Evolutionary conservation across 164 flowering plant species (phyloP).

Genomic region (Macadamia tetraphylla): DNA sequence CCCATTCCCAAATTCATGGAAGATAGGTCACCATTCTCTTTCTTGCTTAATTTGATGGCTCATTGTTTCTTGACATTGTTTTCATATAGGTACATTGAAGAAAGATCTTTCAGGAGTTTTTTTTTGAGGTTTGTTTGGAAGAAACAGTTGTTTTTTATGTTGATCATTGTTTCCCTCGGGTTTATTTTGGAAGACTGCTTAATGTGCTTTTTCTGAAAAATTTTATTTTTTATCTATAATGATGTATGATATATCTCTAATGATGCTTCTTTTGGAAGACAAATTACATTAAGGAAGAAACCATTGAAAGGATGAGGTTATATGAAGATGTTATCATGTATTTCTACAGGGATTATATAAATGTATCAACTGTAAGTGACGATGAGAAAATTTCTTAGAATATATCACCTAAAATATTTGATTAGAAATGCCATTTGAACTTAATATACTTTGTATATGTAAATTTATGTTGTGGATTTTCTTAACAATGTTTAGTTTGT

Average conservation of each 20-base stretch:
- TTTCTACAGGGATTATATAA: slow-evolving; percentile 87
- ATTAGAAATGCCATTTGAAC: no score
- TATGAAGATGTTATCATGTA: slow-evolving; percentile 93
- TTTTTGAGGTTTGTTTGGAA: slow-evolving; percentile 93
- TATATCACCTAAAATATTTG: background rate
- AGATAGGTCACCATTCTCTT: no score
- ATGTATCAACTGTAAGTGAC: slow-evolving; percentile 61
- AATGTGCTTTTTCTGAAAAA: background rate
- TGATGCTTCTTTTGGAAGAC: slow-evolving; percentile 37
- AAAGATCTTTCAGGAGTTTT: slow-evolving; percentile 87
- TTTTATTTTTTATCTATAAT: background rate
- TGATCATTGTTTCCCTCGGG: slow-evolving; percentile 92
- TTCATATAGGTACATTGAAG: slow-evolving; percentile 75
- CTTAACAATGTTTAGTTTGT: background rate
- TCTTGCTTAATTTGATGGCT: no score
- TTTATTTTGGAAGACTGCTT: slow-evolving; percentile 13
- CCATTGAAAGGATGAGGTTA: slow-evolving; percentile 91
- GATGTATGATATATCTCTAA: background rate
- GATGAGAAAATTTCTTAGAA: background rate
- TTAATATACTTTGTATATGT: no score
- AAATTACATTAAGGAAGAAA: slow-evolving; percentile 91
- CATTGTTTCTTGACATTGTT: background rate
- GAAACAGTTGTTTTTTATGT: slow-evolving; percentile 81
- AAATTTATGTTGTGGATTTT: no score
- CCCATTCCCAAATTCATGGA: no score